Base-by-base conservation (phyloP, 2,329 filamentous ascomycete species). In the Trichoderma koningiopsis region DNA sequence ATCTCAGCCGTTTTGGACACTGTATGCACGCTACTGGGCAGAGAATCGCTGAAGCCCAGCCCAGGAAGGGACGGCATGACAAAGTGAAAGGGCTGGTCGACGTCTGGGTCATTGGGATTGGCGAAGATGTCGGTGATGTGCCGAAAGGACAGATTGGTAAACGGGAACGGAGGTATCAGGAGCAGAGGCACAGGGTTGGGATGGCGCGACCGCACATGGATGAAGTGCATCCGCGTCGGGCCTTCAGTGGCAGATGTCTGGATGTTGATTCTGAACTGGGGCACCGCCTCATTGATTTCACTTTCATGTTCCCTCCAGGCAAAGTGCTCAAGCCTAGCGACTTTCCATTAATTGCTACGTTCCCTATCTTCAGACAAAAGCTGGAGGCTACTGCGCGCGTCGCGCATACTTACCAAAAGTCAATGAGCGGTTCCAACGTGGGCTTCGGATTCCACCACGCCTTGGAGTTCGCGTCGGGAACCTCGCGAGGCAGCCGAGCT, bases 61-160 rank as follows among this genome's bases (percentile, higher is more conserved):
- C 89, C 89, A 0, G 90, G 89, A 24, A 92, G 83, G 55, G 87
- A 88, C 1, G 90, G 89, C 24, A 87, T 86, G 24, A 92, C 84
- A n/a, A 92, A 75, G 74, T 92, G 87, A 73, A 92, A 92, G 0
- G 88, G 83, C 70, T 87, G 85, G 22, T 78, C 74, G 53, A 74
- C 73, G 66, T 77, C 73, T 72, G 79, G 76, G 77, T 83, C 81
- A 11, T 84, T 79, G 2, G 88, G 87, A 27, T 87, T 80, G 4
- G 84, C 85, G 55, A 91, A 80, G 5, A 81, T 80, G 35, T 84
- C 79, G 64, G 90, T 80, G 68, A 91, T 80, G 35, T 88, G 85
- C 10, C 82, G 79, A 22, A 90, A 80, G 5, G 88, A 87, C 47
- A 91, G 78, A 72, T 90, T 90, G 19, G 88, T 87, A 53, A 89